phyloP scores from a whole-genome alignment of 2,329 filamentous ascomycete genomes.

The Colletotrichum acutatum region DNA sequence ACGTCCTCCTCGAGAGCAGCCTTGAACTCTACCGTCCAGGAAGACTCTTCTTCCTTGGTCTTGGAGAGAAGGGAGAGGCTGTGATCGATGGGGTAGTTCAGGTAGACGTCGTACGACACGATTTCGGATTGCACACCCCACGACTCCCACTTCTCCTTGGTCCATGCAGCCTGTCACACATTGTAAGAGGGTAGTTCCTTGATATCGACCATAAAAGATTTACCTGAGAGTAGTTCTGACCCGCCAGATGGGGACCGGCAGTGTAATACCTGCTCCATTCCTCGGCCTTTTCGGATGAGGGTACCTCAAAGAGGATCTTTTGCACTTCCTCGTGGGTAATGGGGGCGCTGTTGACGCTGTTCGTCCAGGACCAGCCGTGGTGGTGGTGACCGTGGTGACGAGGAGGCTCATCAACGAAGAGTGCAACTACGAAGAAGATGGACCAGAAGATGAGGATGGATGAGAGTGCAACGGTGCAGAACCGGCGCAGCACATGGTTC shows the following conservation, averaged over 20 bases:
- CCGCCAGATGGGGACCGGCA: constrained; percentile 78
- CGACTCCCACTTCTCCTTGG: constrained; percentile 76
- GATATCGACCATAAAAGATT: neutral
- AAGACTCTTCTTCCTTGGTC: constrained; percentile 41
- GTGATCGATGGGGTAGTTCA: constrained; percentile 82
- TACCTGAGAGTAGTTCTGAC: constrained; percentile 80
- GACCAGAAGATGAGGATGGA: constrained; percentile 65
- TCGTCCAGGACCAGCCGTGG: constrained; percentile 41
- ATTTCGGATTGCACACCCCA: constrained; percentile 75
- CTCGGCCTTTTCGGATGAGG: constrained; percentile 65
- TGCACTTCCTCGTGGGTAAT: constrained; percentile 63
- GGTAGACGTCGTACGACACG: constrained; percentile 78
- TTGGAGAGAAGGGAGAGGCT: constrained; percentile 73
- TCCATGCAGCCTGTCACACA: constrained; percentile 72
- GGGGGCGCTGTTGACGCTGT: constrained; percentile 37
- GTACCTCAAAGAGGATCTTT: constrained; percentile 67
- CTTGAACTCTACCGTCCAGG: constrained; percentile 77
- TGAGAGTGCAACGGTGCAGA: constrained; percentile 71
- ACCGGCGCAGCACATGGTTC: constrained; percentile 70
- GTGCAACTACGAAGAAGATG: constrained; percentile 59
- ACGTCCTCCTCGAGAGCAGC: constrained; percentile 87
- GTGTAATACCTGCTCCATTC: constrained; percentile 86
- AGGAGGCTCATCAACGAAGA: constrained; percentile 50
- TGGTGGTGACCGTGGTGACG: constrained; percentile 47
- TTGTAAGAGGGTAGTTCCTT: constrained; percentile 24